These are phyloP conservation scores for Calocybe indica DNA, from an alignment of 768 basidiomycete genomes.

Conservation along the genomic window DNA sequence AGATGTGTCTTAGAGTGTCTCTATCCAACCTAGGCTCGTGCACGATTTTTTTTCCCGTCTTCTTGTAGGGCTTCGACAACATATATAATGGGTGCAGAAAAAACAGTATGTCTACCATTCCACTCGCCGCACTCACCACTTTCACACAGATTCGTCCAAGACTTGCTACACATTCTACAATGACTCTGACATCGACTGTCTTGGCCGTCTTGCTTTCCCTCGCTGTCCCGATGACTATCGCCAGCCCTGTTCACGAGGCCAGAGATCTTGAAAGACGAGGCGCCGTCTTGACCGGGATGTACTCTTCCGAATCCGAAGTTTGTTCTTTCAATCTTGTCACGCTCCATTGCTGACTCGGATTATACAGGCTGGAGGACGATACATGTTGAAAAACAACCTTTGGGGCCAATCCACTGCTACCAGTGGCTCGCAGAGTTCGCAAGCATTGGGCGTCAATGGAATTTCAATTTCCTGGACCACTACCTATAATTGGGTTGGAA, in stretches of 20 bases:
- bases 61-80: too few species aligned
- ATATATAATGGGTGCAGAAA: too few species aligned
- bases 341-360: neutral
- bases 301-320: constrained; percentile 24
- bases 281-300: constrained; percentile 21
- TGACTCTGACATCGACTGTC: too few species aligned
- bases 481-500: constrained; percentile 25
- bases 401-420: constrained; percentile 23
- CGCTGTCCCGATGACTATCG: neutral
- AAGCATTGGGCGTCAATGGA: constrained; percentile 19
- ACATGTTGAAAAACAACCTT: constrained; percentile 14
- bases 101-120: too few species aligned
- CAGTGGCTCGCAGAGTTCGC: constrained; percentile 23
- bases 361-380: constrained; percentile 11
- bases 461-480: constrained; percentile 25
- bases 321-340: neutral
- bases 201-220: too few species aligned
- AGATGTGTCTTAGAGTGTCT: too few species aligned
- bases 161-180: too few species aligned
- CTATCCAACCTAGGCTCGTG: too few species aligned
- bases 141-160: too few species aligned
- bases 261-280: constrained; percentile 16
- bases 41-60: too few species aligned
- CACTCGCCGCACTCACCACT: too few species aligned
- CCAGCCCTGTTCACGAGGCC: neutral